phyloP scores from a whole-genome alignment of 108 stramenopile genomes.

The Epithemia pelagica region DNA sequence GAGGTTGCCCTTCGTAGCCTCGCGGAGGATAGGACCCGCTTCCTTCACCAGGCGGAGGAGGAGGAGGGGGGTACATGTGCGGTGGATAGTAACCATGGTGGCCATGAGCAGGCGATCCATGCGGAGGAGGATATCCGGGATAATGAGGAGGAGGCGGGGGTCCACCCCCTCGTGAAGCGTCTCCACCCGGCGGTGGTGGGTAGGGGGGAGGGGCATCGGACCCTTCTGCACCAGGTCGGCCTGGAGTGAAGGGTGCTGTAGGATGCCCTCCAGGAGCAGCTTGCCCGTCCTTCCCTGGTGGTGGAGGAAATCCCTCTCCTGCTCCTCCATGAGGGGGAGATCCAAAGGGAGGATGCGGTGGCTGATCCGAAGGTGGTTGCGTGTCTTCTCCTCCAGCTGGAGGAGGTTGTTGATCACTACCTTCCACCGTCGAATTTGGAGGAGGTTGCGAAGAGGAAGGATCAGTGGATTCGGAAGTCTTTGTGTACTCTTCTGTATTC shows the following conservation, averaged over 20 bases:
- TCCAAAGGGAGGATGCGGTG: neutral
- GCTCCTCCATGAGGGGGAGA: neutral
- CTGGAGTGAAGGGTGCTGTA: neutral
- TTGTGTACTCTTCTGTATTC: too few species aligned
- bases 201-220: neutral
- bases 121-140: neutral
- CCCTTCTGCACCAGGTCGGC: neutral
- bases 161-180: too few species aligned
- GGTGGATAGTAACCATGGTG: neutral
- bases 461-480: too few species aligned
- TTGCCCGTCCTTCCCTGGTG: neutral
- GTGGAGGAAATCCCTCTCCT: neutral
- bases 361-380: neutral
- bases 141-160: neutral
- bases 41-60: neutral
- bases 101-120: neutral
- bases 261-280: neutral
- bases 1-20: neutral
- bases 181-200: neutral
- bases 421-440: too few species aligned
- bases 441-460: too few species aligned
- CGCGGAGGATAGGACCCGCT: neutral
- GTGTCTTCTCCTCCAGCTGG: neutral
- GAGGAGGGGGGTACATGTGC: constrained; percentile 2
- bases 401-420: neutral